phyloP scores from a whole-genome alignment of 2,329 filamentous ascomycete species.

The Aspergillus fumigatus region DNA sequence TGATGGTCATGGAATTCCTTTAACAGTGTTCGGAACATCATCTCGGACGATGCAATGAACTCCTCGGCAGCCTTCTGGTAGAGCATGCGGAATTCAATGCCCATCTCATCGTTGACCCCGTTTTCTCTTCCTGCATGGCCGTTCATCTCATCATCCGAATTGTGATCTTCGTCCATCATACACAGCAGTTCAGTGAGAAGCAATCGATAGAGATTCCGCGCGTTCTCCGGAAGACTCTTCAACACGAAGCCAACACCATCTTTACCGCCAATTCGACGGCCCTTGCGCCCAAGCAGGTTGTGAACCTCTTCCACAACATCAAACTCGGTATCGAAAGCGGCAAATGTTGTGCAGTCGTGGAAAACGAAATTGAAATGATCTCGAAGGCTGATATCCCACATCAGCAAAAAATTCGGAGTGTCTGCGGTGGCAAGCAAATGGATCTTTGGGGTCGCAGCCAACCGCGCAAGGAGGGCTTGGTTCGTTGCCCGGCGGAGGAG shows the following conservation, averaged over 20 bases:
- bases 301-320: conserved; percentile 90
- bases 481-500: conserved; percentile 66
- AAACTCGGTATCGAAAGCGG: conserved; percentile 66
- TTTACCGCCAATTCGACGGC: conserved; percentile 75
- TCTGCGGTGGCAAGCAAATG: conserved; percentile 77
- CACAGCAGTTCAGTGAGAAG: conserved; percentile 80
- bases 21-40: conserved; percentile 87
- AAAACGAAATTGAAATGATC: conserved; percentile 82
- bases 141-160: conserved; percentile 48
- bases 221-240: conserved; percentile 86
- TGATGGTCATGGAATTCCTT: conserved; percentile 99
- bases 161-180: conserved; percentile 52
- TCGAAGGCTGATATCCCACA: conserved; percentile 86
- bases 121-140: conserved; percentile 27
- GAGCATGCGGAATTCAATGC: conserved; percentile 82
- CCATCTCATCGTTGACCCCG: conserved; percentile 43
- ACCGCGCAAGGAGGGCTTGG: conserved; percentile 69
- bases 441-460: conserved; percentile 70
- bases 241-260: conserved; percentile 91
- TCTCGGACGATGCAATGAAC: conserved; percentile 94
- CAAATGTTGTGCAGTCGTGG: conserved; percentile 91
- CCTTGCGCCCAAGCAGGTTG: conserved; percentile 74
- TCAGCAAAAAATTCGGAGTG: conserved; percentile 76
- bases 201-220: conserved; percentile 77
- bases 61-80: conserved; percentile 96